Percentiles rank a stretch among this genome's conserved stretches.
Evolutionary conservation across 2,329 filamentous ascomycete species (phyloP).

Genomic region (Aureobasidium sp.): DNA sequence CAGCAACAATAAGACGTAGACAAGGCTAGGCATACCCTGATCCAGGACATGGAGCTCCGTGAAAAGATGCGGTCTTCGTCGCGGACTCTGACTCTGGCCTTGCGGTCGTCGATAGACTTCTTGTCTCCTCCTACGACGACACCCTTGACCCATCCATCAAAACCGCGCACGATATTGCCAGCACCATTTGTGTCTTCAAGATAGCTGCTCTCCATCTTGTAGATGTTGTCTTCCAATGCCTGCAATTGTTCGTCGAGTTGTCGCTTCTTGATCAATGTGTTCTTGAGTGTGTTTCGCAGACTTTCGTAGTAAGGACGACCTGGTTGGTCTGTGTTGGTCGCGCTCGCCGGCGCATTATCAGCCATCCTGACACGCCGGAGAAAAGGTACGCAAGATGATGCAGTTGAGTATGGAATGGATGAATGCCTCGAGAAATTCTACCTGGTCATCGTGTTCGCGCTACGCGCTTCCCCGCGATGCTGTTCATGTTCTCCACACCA

Average conservation of each 20-base stretch:
- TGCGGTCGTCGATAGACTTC: constrained; percentile 50
- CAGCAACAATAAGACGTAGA: neutral
- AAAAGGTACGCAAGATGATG: neutral
- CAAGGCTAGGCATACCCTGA: constrained; percentile 24
- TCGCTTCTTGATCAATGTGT: constrained; percentile 60
- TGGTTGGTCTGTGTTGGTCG: constrained; percentile 38
- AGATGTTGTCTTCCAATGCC: constrained; percentile 70
- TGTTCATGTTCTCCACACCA: neutral
- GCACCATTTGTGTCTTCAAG: constrained; percentile 77
- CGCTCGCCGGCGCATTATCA: constrained; percentile 40
- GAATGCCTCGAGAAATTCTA: neutral
- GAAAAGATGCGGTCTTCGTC: constrained; percentile 68
- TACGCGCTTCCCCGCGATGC: neutral
- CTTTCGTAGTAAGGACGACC: constrained; percentile 62
- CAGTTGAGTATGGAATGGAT: neutral
- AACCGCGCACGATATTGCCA: constrained; percentile 95
- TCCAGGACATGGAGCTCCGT: constrained; percentile 30
- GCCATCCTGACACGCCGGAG: constrained; percentile 33
- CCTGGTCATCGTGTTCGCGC: neutral
- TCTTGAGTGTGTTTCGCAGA: constrained; percentile 59
- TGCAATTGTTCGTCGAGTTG: constrained; percentile 47
- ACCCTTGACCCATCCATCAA: constrained; percentile 96
- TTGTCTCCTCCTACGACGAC: constrained; percentile 43
- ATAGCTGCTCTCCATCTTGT: constrained; percentile 76
- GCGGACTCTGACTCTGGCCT: constrained; percentile 55